Percentiles rank a stretch among this genome's conserved stretches.
Evolutionary conservation across 2,329 filamentous ascomycete genomes (phyloP).

Genomic region (Periconia digitata): DNA sequence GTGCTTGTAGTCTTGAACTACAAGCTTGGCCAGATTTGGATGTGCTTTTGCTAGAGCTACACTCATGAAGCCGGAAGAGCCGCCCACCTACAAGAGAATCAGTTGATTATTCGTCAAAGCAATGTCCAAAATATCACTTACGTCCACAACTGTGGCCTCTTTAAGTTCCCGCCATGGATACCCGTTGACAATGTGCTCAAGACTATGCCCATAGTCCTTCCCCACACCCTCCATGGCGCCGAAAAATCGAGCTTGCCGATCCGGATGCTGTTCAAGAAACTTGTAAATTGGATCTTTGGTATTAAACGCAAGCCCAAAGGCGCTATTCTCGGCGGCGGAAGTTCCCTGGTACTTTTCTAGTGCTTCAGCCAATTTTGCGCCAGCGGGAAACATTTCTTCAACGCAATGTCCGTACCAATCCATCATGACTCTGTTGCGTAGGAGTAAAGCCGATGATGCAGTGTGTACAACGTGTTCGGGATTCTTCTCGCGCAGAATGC

Average conservation of each 20-base stretch:
- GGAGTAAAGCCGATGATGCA: slow-evolving; percentile 1
- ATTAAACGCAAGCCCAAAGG: slow-evolving; percentile 3
- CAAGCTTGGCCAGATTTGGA: neutral
- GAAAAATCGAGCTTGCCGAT: slow-evolving; percentile 2
- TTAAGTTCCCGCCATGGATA: slow-evolving; percentile 2
- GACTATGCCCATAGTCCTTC: slow-evolving; percentile 1
- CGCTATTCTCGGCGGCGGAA: neutral
- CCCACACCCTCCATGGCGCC: slow-evolving; percentile 1
- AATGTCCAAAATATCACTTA: neutral
- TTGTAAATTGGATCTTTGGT: slow-evolving; percentile 1
- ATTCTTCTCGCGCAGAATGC: slow-evolving; percentile 1
- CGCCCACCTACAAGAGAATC: neutral
- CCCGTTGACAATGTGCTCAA: neutral
- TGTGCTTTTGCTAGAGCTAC: neutral
- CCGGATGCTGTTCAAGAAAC: slow-evolving; percentile 1
- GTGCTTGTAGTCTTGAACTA: slow-evolving; percentile 4
- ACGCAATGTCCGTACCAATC: slow-evolving; percentile 1
- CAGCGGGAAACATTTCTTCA: slow-evolving; percentile 2
- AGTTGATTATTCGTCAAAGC: neutral
- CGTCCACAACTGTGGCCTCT: slow-evolving; percentile 1
- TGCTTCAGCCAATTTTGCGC: slow-evolving; percentile 2
- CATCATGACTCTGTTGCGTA: slow-evolving; percentile 2
- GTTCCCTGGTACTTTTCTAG: slow-evolving; percentile 1
- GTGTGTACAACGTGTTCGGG: slow-evolving; percentile 3
- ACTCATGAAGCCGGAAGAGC: slow-evolving; percentile 5